Evolutionary conservation across 768 basidiomycete genomes (phyloP), one percentile per base, ranked within the genome.

Genomic region (Leccinum aurantiacum): DNA sequence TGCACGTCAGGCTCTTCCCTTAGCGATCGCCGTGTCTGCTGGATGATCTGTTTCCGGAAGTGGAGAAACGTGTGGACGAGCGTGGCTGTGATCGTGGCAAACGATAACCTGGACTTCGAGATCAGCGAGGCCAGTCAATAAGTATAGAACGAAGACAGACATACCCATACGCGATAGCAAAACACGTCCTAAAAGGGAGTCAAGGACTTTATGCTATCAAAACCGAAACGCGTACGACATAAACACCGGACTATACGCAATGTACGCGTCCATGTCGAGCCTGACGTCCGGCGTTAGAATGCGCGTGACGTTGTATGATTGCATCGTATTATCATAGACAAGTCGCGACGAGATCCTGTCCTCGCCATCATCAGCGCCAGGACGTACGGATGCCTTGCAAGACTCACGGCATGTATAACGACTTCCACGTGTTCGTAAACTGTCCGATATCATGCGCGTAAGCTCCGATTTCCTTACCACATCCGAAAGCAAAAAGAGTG

Each of bases 1-100:
- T 94, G 92, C 61, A 94, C 84, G 75, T 94, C 92, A 0, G 89
- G 88, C 67, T 91, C 88, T 66, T 93, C 93, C 52, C 81, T 72
- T 71, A 90, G 80, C 4, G 90, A 80, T 56, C 86, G 81, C 51
- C 89, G 84, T 19, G 85, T 75, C 71, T 91, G 90, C 4, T 76
- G 77, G 80, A 86, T 86, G 59, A 93, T 90, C 71, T 90, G 89
- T 68, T 88, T 89, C 70, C 90, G 84, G 77, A 87, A 90, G 75
- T 85, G 87, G 35, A 93, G 76, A 71, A 78, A 67, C 1, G 72
- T 57, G 31, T 73, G 72, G n/a, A 69, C 64, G 29, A 73, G 64
- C 7, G 65, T 74, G 6, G 72, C 72, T 74, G 49, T 90, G 67
- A 93, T 87, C 25, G 86, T 83, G 2, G 91, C 91, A 69, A 94